phyloP scores from a whole-genome alignment of 208 protist species.

The Trypanosoma rangeli region DNA sequence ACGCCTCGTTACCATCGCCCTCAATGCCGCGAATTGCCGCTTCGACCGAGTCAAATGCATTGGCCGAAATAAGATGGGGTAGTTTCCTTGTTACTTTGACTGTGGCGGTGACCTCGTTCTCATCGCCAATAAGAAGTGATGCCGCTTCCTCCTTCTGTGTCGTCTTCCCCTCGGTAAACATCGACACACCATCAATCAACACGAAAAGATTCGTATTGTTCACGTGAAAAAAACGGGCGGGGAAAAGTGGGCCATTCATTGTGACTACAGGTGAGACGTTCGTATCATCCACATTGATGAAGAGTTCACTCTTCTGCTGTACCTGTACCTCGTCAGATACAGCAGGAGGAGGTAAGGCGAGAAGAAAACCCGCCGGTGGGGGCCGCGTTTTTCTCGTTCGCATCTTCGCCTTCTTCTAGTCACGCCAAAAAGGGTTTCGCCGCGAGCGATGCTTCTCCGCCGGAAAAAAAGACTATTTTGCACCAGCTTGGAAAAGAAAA shows the following conservation, averaged over 20 bases:
- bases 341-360: slow-evolving; percentile 56
- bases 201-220: slow-evolving; percentile 91
- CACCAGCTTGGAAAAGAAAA: neutral
- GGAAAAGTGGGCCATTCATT: slow-evolving; percentile 28
- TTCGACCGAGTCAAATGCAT: slow-evolving; percentile 63
- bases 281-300: slow-evolving; percentile 78
- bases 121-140: slow-evolving; percentile 31
- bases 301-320: slow-evolving; percentile 67
- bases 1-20: slow-evolving; percentile 24
- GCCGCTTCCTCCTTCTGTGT: slow-evolving; percentile 66
- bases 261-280: slow-evolving; percentile 77
- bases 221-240: slow-evolving; percentile 83
- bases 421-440: neutral
- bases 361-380: slow-evolving; percentile 40
- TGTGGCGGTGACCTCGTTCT: neutral
- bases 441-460: neutral
- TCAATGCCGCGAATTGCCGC: slow-evolving; percentile 82
- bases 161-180: slow-evolving; percentile 81
- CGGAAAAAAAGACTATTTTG: neutral
- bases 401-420: slow-evolving; percentile 28
- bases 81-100: neutral
- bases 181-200: slow-evolving; percentile 83
- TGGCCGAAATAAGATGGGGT: neutral
- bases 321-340: slow-evolving; percentile 57
- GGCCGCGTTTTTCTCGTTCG: slow-evolving; percentile 36